Base-by-base conservation (phyloP, 768 basidiomycete species). In the Tephrocybe sp. region DNA sequence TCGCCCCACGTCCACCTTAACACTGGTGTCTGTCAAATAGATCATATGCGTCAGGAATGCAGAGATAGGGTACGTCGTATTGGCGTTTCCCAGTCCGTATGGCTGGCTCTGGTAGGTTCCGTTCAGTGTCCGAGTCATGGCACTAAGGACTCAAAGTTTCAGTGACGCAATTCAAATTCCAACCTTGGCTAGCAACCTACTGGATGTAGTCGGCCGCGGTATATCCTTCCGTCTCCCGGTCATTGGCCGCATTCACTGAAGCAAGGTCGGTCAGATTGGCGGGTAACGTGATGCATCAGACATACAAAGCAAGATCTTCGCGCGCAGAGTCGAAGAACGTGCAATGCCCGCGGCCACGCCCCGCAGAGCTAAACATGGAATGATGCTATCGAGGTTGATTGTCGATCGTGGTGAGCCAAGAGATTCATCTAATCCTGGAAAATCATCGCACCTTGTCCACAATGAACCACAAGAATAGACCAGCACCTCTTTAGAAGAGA, bases 401-500 rank as follows among this genome's bases (percentile, higher is more conserved):
- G 25, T 21, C n/a, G 18, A 38, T 47, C 24, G 26, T n/a, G n/a
- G n/a, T n/a, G n/a, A n/a, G n/a, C 36, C 47, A 33, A 30, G 15
- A 48, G 45, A 51, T 24, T 11, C 18, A 15, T 15, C 32, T 39
- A 12, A n/a, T 28, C 28, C 38, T 39, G 18, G 25, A 38, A 34
- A 10, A 20, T 37, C 24, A 7, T 37, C 75, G 44, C 47, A 86
- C 91, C 90, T 93, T 12, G 94, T 98, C 92, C 92, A 98, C 7
- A 98, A 72, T 1, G 93, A 96, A 4, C 94, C 94, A 63, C 93
- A 94, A 3, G 92, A 94, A 65, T 96, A 97, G 2, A 98, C 84
- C 24, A 98, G 72, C 2, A 88, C 72, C 56, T 89, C 81, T 50
- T 79, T 79, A 25, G 75, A 70, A 3, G 70, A 68, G 9, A 96